Percentiles rank a stretch among this genome's conserved stretches.
phyloP scores from a whole-genome alignment of 1,139 yeast genomes.

The Blastobotrys proliferans region DNA sequence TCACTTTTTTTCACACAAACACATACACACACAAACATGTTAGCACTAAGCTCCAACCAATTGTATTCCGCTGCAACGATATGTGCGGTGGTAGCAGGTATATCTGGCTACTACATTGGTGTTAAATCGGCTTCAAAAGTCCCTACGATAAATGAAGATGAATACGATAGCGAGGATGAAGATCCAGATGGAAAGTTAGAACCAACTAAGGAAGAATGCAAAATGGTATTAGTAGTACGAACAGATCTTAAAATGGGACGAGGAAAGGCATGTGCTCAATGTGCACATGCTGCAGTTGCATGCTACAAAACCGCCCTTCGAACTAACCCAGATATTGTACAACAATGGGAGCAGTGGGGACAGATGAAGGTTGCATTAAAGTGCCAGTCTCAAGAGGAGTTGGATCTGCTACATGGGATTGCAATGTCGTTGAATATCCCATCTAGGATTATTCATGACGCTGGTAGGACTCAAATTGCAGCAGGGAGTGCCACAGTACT shows the following conservation, averaged over 20 bases:
- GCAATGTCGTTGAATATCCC: slow-evolving; percentile 80
- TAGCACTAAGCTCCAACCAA: too few species aligned
- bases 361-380: slow-evolving; percentile 95
- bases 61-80: too few species aligned
- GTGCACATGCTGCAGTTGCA: slow-evolving; percentile 95
- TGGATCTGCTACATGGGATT: slow-evolving; percentile 73
- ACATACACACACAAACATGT: too few species aligned
- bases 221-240: slow-evolving; percentile 85
- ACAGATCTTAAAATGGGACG: slow-evolving; percentile 89
- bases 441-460: slow-evolving; percentile 82
- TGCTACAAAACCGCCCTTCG: slow-evolving; percentile 69
- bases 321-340: slow-evolving; percentile 37
- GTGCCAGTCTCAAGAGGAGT: slow-evolving; percentile 63
- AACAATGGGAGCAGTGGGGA: slow-evolving; percentile 80
- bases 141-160: background rate
- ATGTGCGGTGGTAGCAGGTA: slow-evolving; percentile 15
- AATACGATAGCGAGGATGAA: slow-evolving; percentile 19
- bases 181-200: slow-evolving; percentile 21
- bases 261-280: slow-evolving; percentile 97
- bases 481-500: slow-evolving; percentile 93
- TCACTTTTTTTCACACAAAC: too few species aligned
- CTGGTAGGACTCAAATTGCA: slow-evolving; percentile 94
- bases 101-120: slow-evolving; percentile 23
- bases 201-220: slow-evolving; percentile 65
- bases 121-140: slow-evolving; percentile 5